These are phyloP conservation scores for Medicago arabica DNA, from an alignment of 306 rosid species.

Conservation along the genomic window DNA sequence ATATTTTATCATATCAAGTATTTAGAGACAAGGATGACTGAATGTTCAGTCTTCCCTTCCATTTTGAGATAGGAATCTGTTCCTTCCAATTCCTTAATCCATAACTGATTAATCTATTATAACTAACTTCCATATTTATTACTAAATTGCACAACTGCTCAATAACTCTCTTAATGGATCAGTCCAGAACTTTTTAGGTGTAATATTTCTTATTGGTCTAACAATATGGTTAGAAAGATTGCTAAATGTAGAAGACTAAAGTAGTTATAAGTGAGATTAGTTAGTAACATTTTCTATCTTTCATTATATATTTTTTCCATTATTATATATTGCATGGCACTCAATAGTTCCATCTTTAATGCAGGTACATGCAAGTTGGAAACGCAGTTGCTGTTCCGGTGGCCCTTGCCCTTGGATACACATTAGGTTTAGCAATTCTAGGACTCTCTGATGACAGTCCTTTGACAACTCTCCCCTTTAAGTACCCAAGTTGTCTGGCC, in stretches of 20 bases:
- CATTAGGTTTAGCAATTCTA: conserved; percentile 53
- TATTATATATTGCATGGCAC: neutral
- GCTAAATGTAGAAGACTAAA: neutral
- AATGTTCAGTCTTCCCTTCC: no score
- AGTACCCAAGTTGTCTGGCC: conserved; percentile 45
- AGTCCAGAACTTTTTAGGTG: no score
- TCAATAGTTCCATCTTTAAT: neutral
- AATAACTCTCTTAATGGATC: no score
- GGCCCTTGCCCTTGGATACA: conserved; percentile 55
- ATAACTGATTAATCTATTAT: no score
- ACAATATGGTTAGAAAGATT: neutral
- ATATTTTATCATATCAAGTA: no score
- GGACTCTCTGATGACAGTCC: conserved; percentile 51
- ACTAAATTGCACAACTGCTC: no score
- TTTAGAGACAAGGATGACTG: no score
- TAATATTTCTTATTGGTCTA: no score
- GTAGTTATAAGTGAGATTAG: neutral
- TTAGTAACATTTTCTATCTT: neutral
- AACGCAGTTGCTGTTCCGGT: conserved; percentile 61
- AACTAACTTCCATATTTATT: no score
- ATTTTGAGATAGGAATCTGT: no score
- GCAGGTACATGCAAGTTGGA: conserved; percentile 55
- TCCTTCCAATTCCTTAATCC: no score
- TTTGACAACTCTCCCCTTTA: conserved; percentile 43
- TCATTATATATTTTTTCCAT: neutral